These are phyloP conservation scores for Leccinum solheimii DNA, from an alignment of 1,284 basidiomycete genomes.

Conservation along the genomic window DNA sequence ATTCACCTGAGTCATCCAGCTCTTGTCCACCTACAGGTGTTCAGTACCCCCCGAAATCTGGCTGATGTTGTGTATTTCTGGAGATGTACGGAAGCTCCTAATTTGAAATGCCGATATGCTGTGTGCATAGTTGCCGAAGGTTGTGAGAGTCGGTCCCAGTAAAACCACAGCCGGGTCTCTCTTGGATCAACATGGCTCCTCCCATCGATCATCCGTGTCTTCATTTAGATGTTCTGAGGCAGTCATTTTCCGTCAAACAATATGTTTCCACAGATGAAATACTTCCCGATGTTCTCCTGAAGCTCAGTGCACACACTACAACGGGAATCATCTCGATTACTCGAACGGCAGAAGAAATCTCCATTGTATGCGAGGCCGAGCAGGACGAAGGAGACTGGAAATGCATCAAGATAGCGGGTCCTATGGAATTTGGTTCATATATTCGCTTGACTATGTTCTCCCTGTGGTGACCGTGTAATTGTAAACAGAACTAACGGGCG, in stretches of 20 bases:
- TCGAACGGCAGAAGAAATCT: slow-evolving; percentile 59
- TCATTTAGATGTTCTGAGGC: slow-evolving; percentile 51
- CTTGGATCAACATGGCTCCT: slow-evolving; percentile 46
- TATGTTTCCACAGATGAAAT: slow-evolving; percentile 33
- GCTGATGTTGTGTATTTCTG: slow-evolving; percentile 24
- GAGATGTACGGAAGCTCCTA: neutral
- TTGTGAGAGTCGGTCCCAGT: neutral
- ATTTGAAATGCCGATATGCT: neutral
- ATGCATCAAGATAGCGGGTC: slow-evolving; percentile 63
- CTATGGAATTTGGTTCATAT: slow-evolving; percentile 61
- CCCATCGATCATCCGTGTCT: slow-evolving; percentile 48
- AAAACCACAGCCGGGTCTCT: neutral
- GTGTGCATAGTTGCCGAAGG: neutral
- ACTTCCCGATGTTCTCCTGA: slow-evolving; percentile 33
- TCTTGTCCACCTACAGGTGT: slow-evolving; percentile 59
- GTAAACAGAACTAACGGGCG: slow-evolving; percentile 53
- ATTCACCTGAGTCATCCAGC: slow-evolving; percentile 45
- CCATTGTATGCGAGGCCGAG: slow-evolving; percentile 51
- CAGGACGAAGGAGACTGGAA: slow-evolving; percentile 49
- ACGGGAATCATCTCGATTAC: slow-evolving; percentile 56
- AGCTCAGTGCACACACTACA: slow-evolving; percentile 22
- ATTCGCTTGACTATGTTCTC: slow-evolving; percentile 2
- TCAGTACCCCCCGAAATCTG: slow-evolving; percentile 61
- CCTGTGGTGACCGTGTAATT: slow-evolving; percentile 6
- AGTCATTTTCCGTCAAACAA: slow-evolving; percentile 61